Evolutionary conservation across 805 yeast genomes (phyloP).

Genomic region (Cyberlindnera veronae): DNA sequence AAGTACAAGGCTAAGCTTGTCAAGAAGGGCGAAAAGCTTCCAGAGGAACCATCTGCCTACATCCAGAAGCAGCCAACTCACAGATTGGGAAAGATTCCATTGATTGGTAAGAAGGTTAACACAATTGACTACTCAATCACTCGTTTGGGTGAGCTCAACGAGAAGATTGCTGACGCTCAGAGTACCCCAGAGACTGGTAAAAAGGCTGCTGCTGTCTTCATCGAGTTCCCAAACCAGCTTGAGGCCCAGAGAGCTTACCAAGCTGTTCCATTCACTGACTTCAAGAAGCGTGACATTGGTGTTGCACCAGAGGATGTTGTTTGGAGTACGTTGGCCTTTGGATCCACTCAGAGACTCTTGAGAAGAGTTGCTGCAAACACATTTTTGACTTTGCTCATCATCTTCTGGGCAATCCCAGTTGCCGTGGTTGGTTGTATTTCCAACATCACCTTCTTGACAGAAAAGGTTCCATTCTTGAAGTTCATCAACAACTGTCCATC

Average conservation of each 20-base stretch:
- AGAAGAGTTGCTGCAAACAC: slow-evolving; percentile 59
- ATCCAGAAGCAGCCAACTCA: slow-evolving; percentile 85
- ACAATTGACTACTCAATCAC: slow-evolving; percentile 73
- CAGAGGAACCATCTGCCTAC: slow-evolving; percentile 60
- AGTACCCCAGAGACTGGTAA: slow-evolving; percentile 44
- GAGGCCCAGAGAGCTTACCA: slow-evolving; percentile 90
- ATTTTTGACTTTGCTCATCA: slow-evolving; percentile 61
- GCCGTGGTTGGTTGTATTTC: slow-evolving; percentile 96
- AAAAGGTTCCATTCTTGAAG: slow-evolving; percentile 65
- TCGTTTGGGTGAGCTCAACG: slow-evolving; percentile 64
- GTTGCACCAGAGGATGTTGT: slow-evolving; percentile 77
- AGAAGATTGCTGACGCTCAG: slow-evolving; percentile 48
- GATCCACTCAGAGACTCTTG: slow-evolving; percentile 51
- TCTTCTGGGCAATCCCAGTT: slow-evolving; percentile 96
- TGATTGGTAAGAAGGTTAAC: slow-evolving; percentile 80
- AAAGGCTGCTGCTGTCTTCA: slow-evolving; percentile 55
- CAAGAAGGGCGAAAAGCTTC: slow-evolving; percentile 51
- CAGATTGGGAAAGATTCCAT: slow-evolving; percentile 55
- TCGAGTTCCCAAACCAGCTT: slow-evolving; percentile 74
- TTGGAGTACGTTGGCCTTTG: slow-evolving; percentile 72
- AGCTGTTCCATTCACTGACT: slow-evolving; percentile 57
- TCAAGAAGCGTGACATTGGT: slow-evolving; percentile 48
- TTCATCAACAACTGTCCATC: slow-evolving; percentile 75
- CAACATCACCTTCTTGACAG: slow-evolving; percentile 71
- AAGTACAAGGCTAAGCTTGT: slow-evolving; percentile 50